Percentiles rank a stretch among this genome's conserved stretches.
Evolutionary conservation across 495 filamentous ascomycete genomes (phyloP).

Genomic region (Hypoxylon fragiforme): DNA sequence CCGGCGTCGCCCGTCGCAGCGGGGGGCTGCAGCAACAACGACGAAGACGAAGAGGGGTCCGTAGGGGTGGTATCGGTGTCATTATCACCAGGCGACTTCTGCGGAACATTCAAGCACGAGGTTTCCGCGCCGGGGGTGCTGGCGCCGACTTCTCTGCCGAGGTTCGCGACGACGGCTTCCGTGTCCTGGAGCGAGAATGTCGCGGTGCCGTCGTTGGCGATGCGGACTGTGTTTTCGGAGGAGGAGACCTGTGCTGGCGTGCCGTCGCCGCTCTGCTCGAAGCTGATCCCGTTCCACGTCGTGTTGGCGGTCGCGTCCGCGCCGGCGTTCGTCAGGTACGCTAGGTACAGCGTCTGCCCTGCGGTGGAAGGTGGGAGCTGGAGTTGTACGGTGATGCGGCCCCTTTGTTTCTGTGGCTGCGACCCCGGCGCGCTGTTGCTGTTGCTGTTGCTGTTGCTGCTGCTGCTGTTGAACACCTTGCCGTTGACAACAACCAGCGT

Average conservation of each 20-base stretch:
- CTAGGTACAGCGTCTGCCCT: conserved; percentile 33
- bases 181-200: conserved; percentile 33
- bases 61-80: too few relatives aligned
- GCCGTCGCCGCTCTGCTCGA: conserved; percentile 33
- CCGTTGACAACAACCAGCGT: conserved; percentile 42
- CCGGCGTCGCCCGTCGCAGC: too few relatives aligned
- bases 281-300: conserved; percentile 43
- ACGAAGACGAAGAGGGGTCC: neutral
- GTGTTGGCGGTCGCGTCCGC: conserved; percentile 35
- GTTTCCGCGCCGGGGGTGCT: neutral
- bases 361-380: conserved; percentile 18
- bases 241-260: conserved; percentile 23
- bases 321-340: conserved; percentile 39
- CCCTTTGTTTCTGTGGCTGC: conserved; percentile 29
- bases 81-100: neutral
- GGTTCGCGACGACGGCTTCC: conserved; percentile 16
- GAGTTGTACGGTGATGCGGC: conserved; percentile 25
- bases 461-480: conserved; percentile 26
- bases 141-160: conserved; percentile 18
- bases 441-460: too few relatives aligned
- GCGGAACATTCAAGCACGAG: neutral
- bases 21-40: too few relatives aligned
- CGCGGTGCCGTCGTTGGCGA: conserved; percentile 25
- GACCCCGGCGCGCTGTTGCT: too few relatives aligned
- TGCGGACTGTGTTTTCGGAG: conserved; percentile 13